Evolutionary conservation across 192 early-diverging fungal species (phyloP).

Genomic region (Oehlia diaphana): DNA sequence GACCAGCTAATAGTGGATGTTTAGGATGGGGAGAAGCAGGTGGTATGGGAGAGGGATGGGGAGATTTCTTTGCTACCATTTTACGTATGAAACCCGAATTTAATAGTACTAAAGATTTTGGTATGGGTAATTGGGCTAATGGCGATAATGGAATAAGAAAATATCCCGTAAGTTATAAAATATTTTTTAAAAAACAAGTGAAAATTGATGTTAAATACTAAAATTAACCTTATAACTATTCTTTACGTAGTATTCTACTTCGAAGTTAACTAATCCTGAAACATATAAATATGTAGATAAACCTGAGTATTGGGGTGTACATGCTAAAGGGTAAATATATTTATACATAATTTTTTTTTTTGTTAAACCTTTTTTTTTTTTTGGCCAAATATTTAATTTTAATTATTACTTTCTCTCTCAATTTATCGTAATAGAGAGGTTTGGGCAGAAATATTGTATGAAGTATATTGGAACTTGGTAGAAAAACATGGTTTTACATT

Average conservation of each 20-base stretch:
- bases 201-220: background rate
- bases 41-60: slow-evolving; percentile 97
- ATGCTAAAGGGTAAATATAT: slow-evolving; percentile 75
- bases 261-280: slow-evolving; percentile 70
- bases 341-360: background rate
- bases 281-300: slow-evolving; percentile 76
- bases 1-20: slow-evolving; percentile 87
- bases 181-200: background rate
- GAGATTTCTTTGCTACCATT: slow-evolving; percentile 87
- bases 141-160: slow-evolving; percentile 88
- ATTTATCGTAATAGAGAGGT: slow-evolving; percentile 44
- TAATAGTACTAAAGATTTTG: slow-evolving; percentile 59
- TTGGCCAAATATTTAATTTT: background rate
- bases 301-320: slow-evolving; percentile 89
- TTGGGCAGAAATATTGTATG: slow-evolving; percentile 92
- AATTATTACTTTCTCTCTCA: background rate
- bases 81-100: slow-evolving; percentile 62
- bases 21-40: slow-evolving; percentile 86
- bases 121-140: slow-evolving; percentile 82
- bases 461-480: slow-evolving; percentile 74
- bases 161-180: slow-evolving; percentile 48
- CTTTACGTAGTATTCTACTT: slow-evolving; percentile 72
- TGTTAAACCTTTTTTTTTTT: background rate
- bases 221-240: slow-evolving; percentile 2
- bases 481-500: slow-evolving; percentile 57